Conservation (phyloP, 495 filamentous ascomycete genomes). For the Neurospora tetrasperma region DNA sequence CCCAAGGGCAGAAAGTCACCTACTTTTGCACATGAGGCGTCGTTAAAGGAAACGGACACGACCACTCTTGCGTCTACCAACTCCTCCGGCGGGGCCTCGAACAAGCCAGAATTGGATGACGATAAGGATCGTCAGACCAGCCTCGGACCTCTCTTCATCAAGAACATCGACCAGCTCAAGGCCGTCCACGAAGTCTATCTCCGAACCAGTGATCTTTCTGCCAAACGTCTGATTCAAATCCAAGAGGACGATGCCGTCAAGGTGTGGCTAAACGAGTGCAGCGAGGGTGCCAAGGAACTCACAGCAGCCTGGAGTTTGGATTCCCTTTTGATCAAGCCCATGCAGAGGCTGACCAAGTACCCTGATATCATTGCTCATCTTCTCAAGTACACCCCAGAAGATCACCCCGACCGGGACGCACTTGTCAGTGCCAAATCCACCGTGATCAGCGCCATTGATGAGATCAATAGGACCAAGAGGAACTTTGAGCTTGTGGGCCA, state of each 20-base stretch:
- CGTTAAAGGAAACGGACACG: slow-evolving; percentile 20
- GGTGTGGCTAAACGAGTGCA: slow-evolving; percentile 88
- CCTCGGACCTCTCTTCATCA: slow-evolving; percentile 68
- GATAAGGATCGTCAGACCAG: slow-evolving; percentile 62
- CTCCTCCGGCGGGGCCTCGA: slow-evolving; percentile 17
- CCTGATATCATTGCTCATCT: slow-evolving; percentile 72
- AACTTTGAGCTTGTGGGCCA: slow-evolving; percentile 82
- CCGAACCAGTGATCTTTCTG: slow-evolving; percentile 76
- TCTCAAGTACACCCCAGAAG: slow-evolving; percentile 62
- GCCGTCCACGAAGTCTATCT: slow-evolving; percentile 76
- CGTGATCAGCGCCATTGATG: slow-evolving; percentile 60
- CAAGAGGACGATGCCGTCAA: slow-evolving; percentile 65
- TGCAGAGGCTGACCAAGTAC: slow-evolving; percentile 87
- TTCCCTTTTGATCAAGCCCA: slow-evolving; percentile 88
- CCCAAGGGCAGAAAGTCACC: slow-evolving; percentile 37
- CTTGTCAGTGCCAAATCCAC: slow-evolving; percentile 53
- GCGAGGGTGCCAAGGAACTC: slow-evolving; percentile 74
- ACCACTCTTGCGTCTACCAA: slow-evolving; percentile 20
- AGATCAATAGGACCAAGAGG: slow-evolving; percentile 89
- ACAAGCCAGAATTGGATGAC: slow-evolving; percentile 29
- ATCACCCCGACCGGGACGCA: slow-evolving; percentile 69
- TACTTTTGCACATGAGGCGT: slow-evolving; percentile 18
- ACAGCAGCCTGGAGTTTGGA: slow-evolving; percentile 90
- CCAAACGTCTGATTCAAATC: slow-evolving; percentile 62
- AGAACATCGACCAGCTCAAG: slow-evolving; percentile 69